A percentile compares a stretch with the other conserved stretches of the same genome.
Conservation (phyloP, 805 yeast genomes). For the Pichia paraexigua region DNA sequence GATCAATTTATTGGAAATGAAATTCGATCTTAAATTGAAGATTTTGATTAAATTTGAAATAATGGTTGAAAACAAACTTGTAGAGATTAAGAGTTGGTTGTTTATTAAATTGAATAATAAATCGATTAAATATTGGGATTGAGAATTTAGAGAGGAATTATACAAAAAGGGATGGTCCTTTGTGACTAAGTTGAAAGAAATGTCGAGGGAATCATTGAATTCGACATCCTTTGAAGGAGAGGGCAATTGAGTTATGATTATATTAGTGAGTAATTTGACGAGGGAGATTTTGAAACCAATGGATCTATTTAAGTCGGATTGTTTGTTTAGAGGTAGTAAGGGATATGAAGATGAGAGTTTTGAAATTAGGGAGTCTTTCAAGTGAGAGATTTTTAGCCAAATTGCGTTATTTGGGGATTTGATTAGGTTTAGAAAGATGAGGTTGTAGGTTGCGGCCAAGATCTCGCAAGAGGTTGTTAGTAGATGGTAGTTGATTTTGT, state of each 20-base stretch:
- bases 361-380: conserved; percentile 53
- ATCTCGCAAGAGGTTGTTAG: conserved; percentile 27
- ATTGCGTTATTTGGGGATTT: conserved; percentile 37
- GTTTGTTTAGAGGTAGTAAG: conserved; percentile 39
- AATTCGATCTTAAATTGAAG: conserved; percentile 58
- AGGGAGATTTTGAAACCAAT: conserved; percentile 58
- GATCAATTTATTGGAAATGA: conserved; percentile 46
- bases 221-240: neutral
- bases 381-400: conserved; percentile 49
- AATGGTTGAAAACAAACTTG: conserved; percentile 59
- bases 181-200: conserved; percentile 44
- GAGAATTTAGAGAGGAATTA: conserved; percentile 47
- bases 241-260: conserved; percentile 47
- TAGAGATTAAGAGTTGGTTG: conserved; percentile 45
- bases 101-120: conserved; percentile 47
- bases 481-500: conserved; percentile 16
- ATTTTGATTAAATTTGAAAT: conserved; percentile 56
- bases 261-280: conserved; percentile 60
- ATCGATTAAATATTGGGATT: conserved; percentile 64
- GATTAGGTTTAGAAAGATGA: conserved; percentile 38
- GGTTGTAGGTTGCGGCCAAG: conserved; percentile 33
- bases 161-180: conserved; percentile 60
- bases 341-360: conserved; percentile 57
- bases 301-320: conserved; percentile 42
- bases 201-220: conserved; percentile 10